Conservation (phyloP, 1,284 basidiomycete genomes). For the Microbotryum saponariae region DNA sequence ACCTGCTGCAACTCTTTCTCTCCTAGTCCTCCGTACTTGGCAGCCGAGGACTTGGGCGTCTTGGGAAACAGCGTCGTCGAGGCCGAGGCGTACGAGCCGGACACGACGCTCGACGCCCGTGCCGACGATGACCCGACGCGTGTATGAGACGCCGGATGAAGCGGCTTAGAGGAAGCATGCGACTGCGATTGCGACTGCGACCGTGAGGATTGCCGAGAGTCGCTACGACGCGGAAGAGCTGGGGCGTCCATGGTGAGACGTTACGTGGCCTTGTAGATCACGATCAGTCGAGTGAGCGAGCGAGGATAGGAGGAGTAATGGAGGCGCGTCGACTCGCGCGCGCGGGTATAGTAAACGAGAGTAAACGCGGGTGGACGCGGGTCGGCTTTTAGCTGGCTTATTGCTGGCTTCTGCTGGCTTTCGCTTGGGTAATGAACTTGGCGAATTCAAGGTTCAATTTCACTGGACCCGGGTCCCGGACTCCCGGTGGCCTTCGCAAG, state of each 20-base stretch:
- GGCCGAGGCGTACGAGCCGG: background rate
- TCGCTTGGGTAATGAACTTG: background rate
- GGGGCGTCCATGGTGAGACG: too few species aligned
- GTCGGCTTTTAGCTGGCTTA: background rate
- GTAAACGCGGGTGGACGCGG: too few species aligned
- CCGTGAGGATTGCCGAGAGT: constrained; percentile 13
- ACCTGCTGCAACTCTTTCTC: constrained; percentile 29
- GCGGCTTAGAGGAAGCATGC: constrained; percentile 6
- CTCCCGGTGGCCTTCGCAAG: too few species aligned
- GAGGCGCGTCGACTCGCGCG: background rate
- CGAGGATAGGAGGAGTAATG: background rate
- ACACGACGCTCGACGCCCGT: background rate
- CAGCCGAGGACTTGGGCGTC: constrained; percentile 20
- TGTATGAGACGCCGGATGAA: constrained; percentile 2
- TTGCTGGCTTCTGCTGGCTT: too few species aligned
- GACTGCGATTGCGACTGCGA: constrained; percentile 11
- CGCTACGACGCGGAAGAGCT: background rate
- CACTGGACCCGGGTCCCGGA: background rate
- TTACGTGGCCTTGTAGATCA: background rate
- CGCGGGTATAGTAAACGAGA: background rate
- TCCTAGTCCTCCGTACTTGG: constrained; percentile 22
- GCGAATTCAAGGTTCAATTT: background rate
- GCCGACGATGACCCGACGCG: background rate
- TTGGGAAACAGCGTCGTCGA: constrained; percentile 11
- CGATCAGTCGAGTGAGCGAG: background rate